A percentile compares a stretch with the other conserved stretches of the same genome.
Conservation (phyloP, 306 rosid genomes). For the Glycyrrhiza uralensis region DNA sequence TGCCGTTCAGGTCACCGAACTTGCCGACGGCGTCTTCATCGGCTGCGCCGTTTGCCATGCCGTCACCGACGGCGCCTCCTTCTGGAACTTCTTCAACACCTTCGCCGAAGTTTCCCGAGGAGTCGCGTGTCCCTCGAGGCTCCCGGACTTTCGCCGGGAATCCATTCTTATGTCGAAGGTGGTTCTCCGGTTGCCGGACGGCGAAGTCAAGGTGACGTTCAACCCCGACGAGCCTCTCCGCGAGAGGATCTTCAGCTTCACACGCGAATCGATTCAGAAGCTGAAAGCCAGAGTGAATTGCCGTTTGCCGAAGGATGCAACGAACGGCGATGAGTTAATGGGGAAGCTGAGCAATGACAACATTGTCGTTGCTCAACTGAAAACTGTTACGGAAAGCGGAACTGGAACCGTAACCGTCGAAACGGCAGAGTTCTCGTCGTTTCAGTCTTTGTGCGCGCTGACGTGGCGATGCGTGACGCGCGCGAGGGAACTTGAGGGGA, state of each 20-base stretch:
- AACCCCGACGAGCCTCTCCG: slow-evolving; percentile 39
- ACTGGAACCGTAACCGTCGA: neutral
- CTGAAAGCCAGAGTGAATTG: slow-evolving; percentile 51
- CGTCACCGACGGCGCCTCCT: slow-evolving; percentile 66
- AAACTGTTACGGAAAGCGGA: slow-evolving; percentile 26
- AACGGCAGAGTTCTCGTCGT: slow-evolving; percentile 62
- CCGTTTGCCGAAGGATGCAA: neutral
- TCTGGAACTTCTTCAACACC: slow-evolving; percentile 90
- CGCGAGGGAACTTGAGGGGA: slow-evolving; percentile 53
- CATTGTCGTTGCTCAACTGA: neutral
- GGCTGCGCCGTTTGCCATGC: slow-evolving; percentile 74
- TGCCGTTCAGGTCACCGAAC: slow-evolving; percentile 70
- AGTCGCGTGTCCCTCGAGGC: neutral
- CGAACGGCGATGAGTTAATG: slow-evolving; percentile 35
- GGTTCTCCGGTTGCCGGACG: slow-evolving; percentile 49
- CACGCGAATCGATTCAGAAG: slow-evolving; percentile 43
- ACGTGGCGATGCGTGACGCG: slow-evolving; percentile 72
- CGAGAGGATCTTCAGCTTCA: slow-evolving; percentile 73
- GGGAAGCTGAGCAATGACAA: slow-evolving; percentile 57
- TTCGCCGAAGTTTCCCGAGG: slow-evolving; percentile 57
- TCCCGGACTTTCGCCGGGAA: slow-evolving; percentile 62
- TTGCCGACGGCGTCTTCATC: slow-evolving; percentile 66
- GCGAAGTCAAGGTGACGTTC: slow-evolving; percentile 58
- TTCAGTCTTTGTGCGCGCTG: slow-evolving; percentile 67
- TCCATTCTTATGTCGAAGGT: slow-evolving; percentile 47